Evolutionary conservation across 345 rosid species (phyloP).

Genomic region (Gossypium australe): DNA sequence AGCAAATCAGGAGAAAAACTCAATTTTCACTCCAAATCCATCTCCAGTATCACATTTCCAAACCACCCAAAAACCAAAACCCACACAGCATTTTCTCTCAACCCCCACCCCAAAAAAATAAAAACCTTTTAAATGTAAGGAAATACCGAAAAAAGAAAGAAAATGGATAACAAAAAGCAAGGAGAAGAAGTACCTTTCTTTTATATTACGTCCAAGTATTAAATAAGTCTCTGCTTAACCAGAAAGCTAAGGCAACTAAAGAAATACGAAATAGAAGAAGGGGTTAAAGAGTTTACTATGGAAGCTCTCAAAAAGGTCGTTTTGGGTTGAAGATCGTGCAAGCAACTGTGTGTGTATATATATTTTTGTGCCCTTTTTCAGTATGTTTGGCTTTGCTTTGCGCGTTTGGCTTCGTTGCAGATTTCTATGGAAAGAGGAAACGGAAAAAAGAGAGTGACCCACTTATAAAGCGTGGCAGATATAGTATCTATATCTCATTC

Average conservation of each 20-base stretch:
- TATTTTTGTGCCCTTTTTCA: not conserved
- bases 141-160: not conserved
- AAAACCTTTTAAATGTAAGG: not conserved
- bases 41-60: slow-evolving; percentile 5
- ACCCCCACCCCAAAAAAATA: not conserved
- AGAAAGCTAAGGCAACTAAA: slow-evolving; percentile 7
- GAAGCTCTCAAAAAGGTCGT: not conserved
- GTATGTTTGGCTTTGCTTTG: not conserved
- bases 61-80: slow-evolving; percentile 8
- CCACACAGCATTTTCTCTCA: not conserved
- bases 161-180: not conserved
- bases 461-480: not conserved
- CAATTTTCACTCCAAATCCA: not conserved
- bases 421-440: not conserved
- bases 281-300: not conserved
- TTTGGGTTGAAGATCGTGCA: slow-evolving; percentile 15
- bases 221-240: not conserved
- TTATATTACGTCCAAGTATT: not conserved
- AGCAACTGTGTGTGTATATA: not conserved
- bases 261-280: not conserved
- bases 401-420: slow-evolving; percentile 11
- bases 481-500: not conserved
- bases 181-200: not conserved
- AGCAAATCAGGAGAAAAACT: not conserved
- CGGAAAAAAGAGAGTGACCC: not conserved